Evolutionary conservation across 805 yeast species (phyloP).

Genomic region (Ogataea pignaliae): DNA sequence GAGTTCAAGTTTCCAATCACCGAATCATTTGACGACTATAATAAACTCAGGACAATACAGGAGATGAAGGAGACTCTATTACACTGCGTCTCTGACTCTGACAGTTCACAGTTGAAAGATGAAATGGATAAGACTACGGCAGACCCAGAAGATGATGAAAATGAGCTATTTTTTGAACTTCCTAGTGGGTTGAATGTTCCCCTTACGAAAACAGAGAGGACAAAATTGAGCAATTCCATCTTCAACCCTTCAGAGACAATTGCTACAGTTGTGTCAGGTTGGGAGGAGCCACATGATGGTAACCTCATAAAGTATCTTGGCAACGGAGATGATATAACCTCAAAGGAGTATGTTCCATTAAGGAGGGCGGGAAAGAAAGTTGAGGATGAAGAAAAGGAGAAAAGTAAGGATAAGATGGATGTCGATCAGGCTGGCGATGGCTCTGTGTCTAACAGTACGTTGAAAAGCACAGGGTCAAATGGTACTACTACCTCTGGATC

Average conservation of each 20-base stretch:
- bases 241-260: conserved; percentile 51
- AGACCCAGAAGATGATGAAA: conserved; percentile 17
- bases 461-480: conserved; percentile 25
- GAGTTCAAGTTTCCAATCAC: conserved; percentile 36
- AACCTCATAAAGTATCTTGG: conserved; percentile 35
- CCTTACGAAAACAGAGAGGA: conserved; percentile 53
- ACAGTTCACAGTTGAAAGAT: conserved; percentile 15
- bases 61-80: conserved; percentile 74
- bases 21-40: conserved; percentile 50
- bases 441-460: conserved; percentile 14
- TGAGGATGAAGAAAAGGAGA: conserved; percentile 25
- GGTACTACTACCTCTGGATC: conserved; percentile 2
- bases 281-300: conserved; percentile 46
- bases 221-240: conserved; percentile 63
- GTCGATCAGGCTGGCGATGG: conserved; percentile 20
- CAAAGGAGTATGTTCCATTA: conserved; percentile 69
- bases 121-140: conserved; percentile 25
- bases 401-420: conserved; percentile 29
- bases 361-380: conserved; percentile 46
- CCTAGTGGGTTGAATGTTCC: conserved; percentile 71
- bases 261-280: conserved; percentile 29
- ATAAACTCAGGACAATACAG: conserved; percentile 50
- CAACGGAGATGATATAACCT: conserved; percentile 26
- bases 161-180: conserved; percentile 57
- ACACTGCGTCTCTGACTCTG: conserved; percentile 37